Evolutionary conservation across 441 rosid genomes (phyloP).

Genomic region (Omphalea diandra): DNA sequence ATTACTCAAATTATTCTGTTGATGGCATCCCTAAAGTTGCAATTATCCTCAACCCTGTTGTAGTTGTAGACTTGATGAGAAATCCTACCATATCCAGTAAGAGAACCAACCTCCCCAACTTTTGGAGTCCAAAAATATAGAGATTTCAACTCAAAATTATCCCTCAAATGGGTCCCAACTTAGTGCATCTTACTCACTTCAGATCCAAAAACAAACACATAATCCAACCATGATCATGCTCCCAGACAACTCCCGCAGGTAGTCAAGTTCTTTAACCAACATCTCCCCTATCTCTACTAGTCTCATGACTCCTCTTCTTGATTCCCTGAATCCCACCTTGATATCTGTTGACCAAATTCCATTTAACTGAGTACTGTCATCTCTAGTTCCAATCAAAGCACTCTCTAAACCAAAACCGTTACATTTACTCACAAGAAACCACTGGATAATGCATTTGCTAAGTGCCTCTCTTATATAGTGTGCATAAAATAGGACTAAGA

Average conservation of each 20-base stretch:
- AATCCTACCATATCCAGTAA: constrained; percentile 73
- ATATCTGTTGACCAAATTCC: constrained; percentile 68
- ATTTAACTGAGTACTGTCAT: constrained; percentile 79
- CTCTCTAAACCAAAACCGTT: constrained; percentile 83
- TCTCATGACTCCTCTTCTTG: constrained; percentile 71
- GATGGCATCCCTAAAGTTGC: constrained; percentile 67
- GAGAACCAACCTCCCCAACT: constrained; percentile 46
- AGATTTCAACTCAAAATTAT: constrained; percentile 64
- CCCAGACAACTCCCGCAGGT: constrained; percentile 69
- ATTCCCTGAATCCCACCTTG: constrained; percentile 81
- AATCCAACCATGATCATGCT: too few relatives aligned
- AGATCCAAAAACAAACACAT: constrained; percentile 54
- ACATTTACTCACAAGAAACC: constrained; percentile 83
- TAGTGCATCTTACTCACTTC: constrained; percentile 46
- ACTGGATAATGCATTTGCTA: constrained; percentile 98
- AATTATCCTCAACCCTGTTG: constrained; percentile 66
- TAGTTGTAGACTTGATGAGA: constrained; percentile 86
- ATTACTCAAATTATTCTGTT: constrained; percentile 16
- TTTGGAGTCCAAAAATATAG: constrained; percentile 55
- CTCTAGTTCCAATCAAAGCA: constrained; percentile 91
- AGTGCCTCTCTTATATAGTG: too few relatives aligned
- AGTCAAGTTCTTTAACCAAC: constrained; percentile 75
- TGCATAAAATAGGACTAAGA: too few relatives aligned
- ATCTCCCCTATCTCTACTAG: constrained; percentile 70
- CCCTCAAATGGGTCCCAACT: constrained; percentile 64